A percentile compares a stretch with the other conserved stretches of the same genome.
These are phyloP conservation scores for Acidiella bohemica DNA, from an alignment of 495 filamentous ascomycete species.

Conservation along the genomic window DNA sequence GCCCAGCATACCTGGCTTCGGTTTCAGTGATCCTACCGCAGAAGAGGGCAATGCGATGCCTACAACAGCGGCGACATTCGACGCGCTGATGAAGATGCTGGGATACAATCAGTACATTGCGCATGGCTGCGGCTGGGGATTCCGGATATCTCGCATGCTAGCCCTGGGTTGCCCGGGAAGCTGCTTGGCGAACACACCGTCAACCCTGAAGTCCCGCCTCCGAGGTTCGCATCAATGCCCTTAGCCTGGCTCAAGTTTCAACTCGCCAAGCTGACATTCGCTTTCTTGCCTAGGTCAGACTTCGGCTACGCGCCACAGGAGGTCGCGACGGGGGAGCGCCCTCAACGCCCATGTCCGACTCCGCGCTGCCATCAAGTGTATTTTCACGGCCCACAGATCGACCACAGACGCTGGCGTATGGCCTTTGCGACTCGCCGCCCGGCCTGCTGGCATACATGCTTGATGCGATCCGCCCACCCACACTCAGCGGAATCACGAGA, in stretches of 20 bases:
- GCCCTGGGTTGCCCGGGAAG: slow-evolving; percentile 21
- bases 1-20: slow-evolving; percentile 30
- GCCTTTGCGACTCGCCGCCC: slow-evolving; percentile 29
- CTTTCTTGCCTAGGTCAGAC: slow-evolving; percentile 17
- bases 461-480: slow-evolving; percentile 21
- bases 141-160: slow-evolving; percentile 27
- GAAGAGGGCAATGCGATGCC: slow-evolving; percentile 24
- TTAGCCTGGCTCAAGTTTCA: slow-evolving; percentile 22
- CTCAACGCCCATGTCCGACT: slow-evolving; percentile 2
- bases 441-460: slow-evolving; percentile 27
- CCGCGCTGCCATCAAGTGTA: slow-evolving; percentile 2
- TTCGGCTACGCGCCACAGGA: slow-evolving; percentile 22
- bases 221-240: slow-evolving; percentile 13
- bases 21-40: slow-evolving; percentile 27
- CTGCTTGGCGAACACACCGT: slow-evolving; percentile 28
- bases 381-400: slow-evolving; percentile 1
- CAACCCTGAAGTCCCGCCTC: slow-evolving; percentile 25
- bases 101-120: slow-evolving; percentile 29
- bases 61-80: slow-evolving; percentile 25
- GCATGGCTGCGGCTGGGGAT: slow-evolving; percentile 29
- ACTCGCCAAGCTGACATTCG: slow-evolving; percentile 20
- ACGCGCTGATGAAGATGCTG: slow-evolving; percentile 26
- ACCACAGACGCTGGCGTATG: slow-evolving; percentile 28
- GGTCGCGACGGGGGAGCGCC: neutral
- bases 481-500: neutral